Percentiles rank a stretch among this genome's conserved stretches.
Evolutionary conservation across 176 grass and related monocot species (phyloP).

Genomic region (Carex scoparia): DNA sequence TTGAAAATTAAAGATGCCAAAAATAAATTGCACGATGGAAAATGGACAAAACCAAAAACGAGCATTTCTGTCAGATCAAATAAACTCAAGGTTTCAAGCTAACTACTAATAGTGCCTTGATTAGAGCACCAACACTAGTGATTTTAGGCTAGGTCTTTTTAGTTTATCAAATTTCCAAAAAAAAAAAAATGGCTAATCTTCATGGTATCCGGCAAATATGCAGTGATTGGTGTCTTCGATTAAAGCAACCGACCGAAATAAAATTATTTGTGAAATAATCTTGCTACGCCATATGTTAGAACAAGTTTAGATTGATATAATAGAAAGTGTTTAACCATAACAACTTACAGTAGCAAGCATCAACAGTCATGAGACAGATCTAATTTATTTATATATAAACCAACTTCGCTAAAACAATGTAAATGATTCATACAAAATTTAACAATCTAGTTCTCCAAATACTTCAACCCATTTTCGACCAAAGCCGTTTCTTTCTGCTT

Average conservation of each 20-base stretch:
- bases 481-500: slow-evolving; percentile 19
- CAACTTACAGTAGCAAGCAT: not conserved
- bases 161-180: not conserved
- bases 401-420: not conserved
- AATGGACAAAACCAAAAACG: not conserved
- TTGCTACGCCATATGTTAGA: not conserved
- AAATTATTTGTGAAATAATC: not conserved
- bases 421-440: not conserved
- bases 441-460: slow-evolving; percentile 49
- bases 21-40: not conserved
- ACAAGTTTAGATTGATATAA: not conserved
- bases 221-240: not conserved
- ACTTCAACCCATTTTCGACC: slow-evolving; percentile 49
- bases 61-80: too few species aligned
- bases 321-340: not conserved
- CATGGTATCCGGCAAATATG: not conserved
- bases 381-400: not conserved
- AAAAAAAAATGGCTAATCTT: too few species aligned
- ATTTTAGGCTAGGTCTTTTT: not conserved
- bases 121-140: not conserved
- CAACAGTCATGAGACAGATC: too few species aligned
- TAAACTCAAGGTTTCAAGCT: not conserved
- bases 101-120: not conserved
- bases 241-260: not conserved
- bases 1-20: not conserved